phyloP scores from a whole-genome alignment of 2,329 filamentous ascomycete species.

The Aureobasidium sp. region DNA sequence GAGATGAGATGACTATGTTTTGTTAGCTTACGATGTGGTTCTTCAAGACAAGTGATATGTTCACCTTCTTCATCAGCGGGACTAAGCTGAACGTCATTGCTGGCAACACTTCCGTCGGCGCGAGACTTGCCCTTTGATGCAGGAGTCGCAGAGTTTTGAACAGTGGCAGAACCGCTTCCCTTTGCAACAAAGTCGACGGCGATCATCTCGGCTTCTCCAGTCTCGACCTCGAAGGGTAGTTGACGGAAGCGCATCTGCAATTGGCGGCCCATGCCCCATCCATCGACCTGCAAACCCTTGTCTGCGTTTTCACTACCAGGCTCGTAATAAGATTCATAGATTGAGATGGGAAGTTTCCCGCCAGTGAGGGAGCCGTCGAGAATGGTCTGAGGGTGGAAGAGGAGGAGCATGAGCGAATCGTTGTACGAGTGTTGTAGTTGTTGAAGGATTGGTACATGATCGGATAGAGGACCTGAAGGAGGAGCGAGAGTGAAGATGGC shows the following conservation, averaged over 20 bases:
- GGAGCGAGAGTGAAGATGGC: conserved; percentile 57
- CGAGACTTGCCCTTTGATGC: conserved; percentile 29
- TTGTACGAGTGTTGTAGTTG: conserved; percentile 70
- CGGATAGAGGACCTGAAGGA: conserved; percentile 59
- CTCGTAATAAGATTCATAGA: conserved; percentile 77
- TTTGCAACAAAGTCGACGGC: conserved; percentile 88
- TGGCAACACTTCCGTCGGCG: neutral
- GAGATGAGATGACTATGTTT: conserved; percentile 50
- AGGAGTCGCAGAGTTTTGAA: conserved; percentile 27
- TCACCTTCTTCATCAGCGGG: conserved; percentile 58
- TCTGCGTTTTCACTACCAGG: conserved; percentile 56
- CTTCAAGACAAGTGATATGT: conserved; percentile 20
- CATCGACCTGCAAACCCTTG: conserved; percentile 66
- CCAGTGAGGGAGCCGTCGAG: conserved; percentile 51
- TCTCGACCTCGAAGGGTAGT: conserved; percentile 81
- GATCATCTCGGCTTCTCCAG: conserved; percentile 96
- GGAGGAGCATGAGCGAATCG: conserved; percentile 79
- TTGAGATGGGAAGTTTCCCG: conserved; percentile 78
- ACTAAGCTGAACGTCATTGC: conserved; percentile 38
- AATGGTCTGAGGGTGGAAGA: conserved; percentile 67
- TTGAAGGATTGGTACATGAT: conserved; percentile 66
- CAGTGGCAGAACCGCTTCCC: conserved; percentile 73
- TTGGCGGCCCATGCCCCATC: conserved; percentile 41
- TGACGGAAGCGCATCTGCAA: conserved; percentile 70
- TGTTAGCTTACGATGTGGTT: conserved; percentile 15